Base-by-base conservation (phyloP, 2,329 filamentous ascomycete species). In the Talaromyces marneffei region DNA sequence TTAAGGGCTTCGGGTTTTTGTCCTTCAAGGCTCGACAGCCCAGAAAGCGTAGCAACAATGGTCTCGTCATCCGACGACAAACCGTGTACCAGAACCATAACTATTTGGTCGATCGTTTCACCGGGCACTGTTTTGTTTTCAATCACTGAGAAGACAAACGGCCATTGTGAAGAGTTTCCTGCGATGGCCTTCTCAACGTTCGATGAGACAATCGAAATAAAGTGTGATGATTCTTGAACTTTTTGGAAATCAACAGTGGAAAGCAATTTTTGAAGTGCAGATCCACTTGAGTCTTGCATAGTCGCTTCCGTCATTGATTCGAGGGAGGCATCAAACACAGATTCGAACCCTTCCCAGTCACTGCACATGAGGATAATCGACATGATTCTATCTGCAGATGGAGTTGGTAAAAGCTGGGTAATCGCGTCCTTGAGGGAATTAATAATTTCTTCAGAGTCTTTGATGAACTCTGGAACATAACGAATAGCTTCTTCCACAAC, bases 331-430 rank as follows among this genome's bases (percentile, higher is more conserved):
- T 70, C 60, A 72, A 77, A 59, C 67, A 76, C 40, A 74, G 73
- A 16, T 78, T 76, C 31, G 62, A 75, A 78, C 2, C 70, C 72
- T 62, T 73, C 66, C 68, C 72, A 75, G 18, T 77, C 71, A 1
- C 82, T 80, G 42, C 87, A 77, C 0, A 82, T 73, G 53, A 86
- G 82, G 0, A 96, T 77, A 10, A 86, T 84, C 0, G 86, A 83
- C 7, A 92, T 77, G 0, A 96, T 73, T 56, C 87, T 82, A 1
- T 82, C 74, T 0, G 85, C 84, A 1, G 91, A 92, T 0, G 89
- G 84, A 0, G 90, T 92, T 1, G 82, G 74, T 2, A 92, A 75
- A 16, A 94, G 76, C 1, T 78, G 75, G 0, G 83, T 77, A 14
- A 88, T 77, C 63, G 87, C 78, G 1, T 84, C 76, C 20, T 79